Evolutionary conservation across 495 filamentous ascomycete genomes (phyloP).

Genomic region (Filosporella fistucella): DNA sequence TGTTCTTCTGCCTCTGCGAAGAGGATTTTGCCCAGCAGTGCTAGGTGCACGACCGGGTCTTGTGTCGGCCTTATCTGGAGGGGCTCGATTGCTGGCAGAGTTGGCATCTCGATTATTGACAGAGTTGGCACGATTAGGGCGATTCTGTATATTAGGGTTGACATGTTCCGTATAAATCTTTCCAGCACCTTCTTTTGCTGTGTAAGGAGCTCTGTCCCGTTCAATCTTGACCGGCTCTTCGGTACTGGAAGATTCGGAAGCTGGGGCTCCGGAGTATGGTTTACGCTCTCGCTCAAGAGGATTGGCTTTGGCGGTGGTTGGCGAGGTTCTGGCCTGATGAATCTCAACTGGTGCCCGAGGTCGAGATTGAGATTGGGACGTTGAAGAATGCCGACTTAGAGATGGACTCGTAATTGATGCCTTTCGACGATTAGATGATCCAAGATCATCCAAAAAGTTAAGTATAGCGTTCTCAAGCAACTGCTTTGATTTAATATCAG

Average conservation of each 20-base stretch:
- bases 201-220: slow-evolving; percentile 24
- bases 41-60: slow-evolving; percentile 16
- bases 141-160: background rate
- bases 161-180: slow-evolving; percentile 14
- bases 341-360: slow-evolving; percentile 18
- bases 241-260: slow-evolving; percentile 12
- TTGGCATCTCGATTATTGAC: slow-evolving; percentile 17
- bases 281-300: slow-evolving; percentile 22
- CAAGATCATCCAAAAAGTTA: slow-evolving; percentile 22
- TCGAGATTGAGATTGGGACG: slow-evolving; percentile 9
- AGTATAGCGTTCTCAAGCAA: slow-evolving; percentile 18
- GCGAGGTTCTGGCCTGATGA: slow-evolving; percentile 15
- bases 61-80: background rate
- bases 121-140: slow-evolving; percentile 15
- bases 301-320: slow-evolving; percentile 13
- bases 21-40: slow-evolving; percentile 8
- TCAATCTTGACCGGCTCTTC: slow-evolving; percentile 22
- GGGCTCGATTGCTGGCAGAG: background rate
- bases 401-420: slow-evolving; percentile 15
- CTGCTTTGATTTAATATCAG: slow-evolving; percentile 15
- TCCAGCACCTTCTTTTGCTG: slow-evolving; percentile 19
- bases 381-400: slow-evolving; percentile 12
- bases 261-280: slow-evolving; percentile 18
- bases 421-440: slow-evolving; percentile 13
- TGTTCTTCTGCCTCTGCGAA: slow-evolving; percentile 5